Evolutionary conservation across 441 rosid genomes (phyloP), one percentile per base, ranked within the genome.

Genomic region (Gossypium schwendimanii): DNA sequence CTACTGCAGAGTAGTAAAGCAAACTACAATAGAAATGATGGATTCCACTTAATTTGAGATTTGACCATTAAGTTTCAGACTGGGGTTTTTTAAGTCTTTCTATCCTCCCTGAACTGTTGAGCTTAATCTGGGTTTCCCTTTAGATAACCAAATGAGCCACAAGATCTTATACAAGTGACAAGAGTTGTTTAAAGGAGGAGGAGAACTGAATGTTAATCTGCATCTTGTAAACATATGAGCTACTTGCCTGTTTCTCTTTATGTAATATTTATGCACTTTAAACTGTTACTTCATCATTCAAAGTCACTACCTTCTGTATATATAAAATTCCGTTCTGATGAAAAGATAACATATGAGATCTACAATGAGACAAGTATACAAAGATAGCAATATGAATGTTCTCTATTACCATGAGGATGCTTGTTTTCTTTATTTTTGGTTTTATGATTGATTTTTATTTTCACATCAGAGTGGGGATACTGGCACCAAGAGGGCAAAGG

Each of bases 401-500:
- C 36, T 62, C 28, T 55, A 18, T 14, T 20, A 6, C 24, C 7
- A 14, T 23, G 24, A 14, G 12, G 69, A 53, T 23, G 45, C 28
- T 17, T 44, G 52, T 23, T 67, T 71, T 31, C 26, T 53, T 31
- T 63, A 47, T 20, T 71, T 66, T 71, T 50, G 45, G 31, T 20
- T 11, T 50, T 11, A 69, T 69, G 12, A 53, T 55, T 20, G 23
- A 47, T 62, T 69, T 61, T 58, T 73, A 49, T 70, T 61, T 44
- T 60, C 71, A 58, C 47, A n/a, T 52, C 71, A 93, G 99, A 91
- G 93, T 71, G 93, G 89, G 26, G 97, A 96, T 80, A 77, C 83
- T 69, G 79, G 87, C 52, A 78, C 81, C 20, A 96, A 90, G 85
- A 90, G 97, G 83, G 84, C 77, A 1, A 95, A 90, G 83, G 79